Conservation (phyloP, 208 protist genomes). For the Phytomonas sp. region DNA sequence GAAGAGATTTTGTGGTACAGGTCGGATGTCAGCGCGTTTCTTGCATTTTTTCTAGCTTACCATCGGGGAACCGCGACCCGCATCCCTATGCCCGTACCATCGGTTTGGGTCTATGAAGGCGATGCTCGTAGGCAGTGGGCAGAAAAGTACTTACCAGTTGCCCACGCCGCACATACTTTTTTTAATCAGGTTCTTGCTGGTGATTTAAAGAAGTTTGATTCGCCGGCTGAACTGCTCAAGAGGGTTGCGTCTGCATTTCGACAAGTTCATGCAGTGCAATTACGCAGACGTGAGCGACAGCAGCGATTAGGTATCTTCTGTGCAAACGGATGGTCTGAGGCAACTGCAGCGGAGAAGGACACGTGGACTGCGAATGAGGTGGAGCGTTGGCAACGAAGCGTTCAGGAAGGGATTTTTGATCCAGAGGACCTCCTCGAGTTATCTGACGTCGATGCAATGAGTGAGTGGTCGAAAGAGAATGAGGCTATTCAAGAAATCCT, state of each 20-base stretch:
- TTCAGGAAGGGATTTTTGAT: constrained; percentile 62
- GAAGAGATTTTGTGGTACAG: constrained; percentile 45
- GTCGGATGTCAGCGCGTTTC: constrained; percentile 32
- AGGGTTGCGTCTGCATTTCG: constrained; percentile 34
- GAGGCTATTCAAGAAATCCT: constrained; percentile 35
- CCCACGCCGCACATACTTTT: constrained; percentile 41
- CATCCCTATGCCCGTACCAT: constrained; percentile 62
- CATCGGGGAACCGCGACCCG: constrained; percentile 65
- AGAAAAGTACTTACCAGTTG: constrained; percentile 55
- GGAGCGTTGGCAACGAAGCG: constrained; percentile 33
- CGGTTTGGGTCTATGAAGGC: constrained; percentile 75
- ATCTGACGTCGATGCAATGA: constrained; percentile 5
- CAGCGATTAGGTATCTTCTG: constrained; percentile 4
- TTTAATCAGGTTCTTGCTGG: constrained; percentile 43
- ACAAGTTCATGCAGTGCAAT: constrained; percentile 35
- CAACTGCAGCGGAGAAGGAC: constrained; percentile 24
- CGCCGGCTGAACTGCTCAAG: constrained; percentile 28
- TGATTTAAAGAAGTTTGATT: constrained; percentile 19
- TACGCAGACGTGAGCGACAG: constrained; percentile 28
- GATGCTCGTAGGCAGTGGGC: constrained; percentile 64
- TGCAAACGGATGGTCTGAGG: constrained; percentile 13
- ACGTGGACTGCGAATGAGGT: constrained; percentile 40
- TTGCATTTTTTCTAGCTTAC: constrained; percentile 54
- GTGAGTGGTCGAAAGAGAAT: constrained; percentile 69
- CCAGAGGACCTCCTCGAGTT: constrained; percentile 62